These are phyloP conservation scores for Pythium guiyangense DNA, from an alignment of 352 stramenopile genomes.

Conservation along the genomic window DNA sequence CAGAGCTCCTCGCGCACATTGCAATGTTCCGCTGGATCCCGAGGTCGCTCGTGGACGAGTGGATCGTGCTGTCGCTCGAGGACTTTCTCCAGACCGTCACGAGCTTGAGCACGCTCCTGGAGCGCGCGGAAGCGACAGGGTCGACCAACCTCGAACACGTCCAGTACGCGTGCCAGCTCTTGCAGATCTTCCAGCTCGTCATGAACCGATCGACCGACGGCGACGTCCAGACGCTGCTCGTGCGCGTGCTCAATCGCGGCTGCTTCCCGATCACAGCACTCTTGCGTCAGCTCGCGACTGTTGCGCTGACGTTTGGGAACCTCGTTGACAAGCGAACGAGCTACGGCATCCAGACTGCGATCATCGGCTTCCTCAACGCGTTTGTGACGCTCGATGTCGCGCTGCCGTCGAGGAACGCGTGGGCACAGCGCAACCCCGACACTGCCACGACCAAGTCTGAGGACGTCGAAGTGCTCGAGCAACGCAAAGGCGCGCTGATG, in stretches of 20 bases:
- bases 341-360: slow-evolving; percentile 17
- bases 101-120: slow-evolving; percentile 22
- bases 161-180: slow-evolving; percentile 19
- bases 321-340: slow-evolving; percentile 2
- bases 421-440: slow-evolving; percentile 2
- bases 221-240: slow-evolving; percentile 38
- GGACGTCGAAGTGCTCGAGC: slow-evolving; percentile 44
- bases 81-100: slow-evolving; percentile 36
- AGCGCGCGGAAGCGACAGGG: background rate
- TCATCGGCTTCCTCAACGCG: slow-evolving; percentile 28
- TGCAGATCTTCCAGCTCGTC: slow-evolving; percentile 30
- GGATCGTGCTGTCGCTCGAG: slow-evolving; percentile 40
- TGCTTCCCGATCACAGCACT: slow-evolving; percentile 23
- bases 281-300: slow-evolving; percentile 11
- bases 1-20: slow-evolving; percentile 20
- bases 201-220: slow-evolving; percentile 31
- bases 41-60: slow-evolving; percentile 38
- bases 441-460: slow-evolving; percentile 10
- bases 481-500: slow-evolving; percentile 53
- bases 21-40: slow-evolving; percentile 40
- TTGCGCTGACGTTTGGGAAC: background rate
- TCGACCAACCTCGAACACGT: slow-evolving; percentile 3
- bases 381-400: slow-evolving; percentile 34
- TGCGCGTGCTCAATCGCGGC: slow-evolving; percentile 25
- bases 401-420: slow-evolving; percentile 18